phyloP scores from a whole-genome alignment of 495 filamentous ascomycete genomes.

The Apodospora peruviana region DNA sequence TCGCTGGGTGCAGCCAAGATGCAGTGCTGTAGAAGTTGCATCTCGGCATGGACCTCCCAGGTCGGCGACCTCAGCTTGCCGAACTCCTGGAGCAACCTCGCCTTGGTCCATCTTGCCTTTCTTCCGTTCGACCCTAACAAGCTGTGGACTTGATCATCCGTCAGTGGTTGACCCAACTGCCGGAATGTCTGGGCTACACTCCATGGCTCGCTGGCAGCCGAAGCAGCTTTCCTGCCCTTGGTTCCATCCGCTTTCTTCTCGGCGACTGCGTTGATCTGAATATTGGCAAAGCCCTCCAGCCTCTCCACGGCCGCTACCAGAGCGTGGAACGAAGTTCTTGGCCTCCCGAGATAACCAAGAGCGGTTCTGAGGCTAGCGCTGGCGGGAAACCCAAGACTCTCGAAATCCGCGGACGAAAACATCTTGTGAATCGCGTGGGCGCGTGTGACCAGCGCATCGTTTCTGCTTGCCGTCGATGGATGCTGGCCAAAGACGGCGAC shows the following conservation, averaged over 20 bases:
- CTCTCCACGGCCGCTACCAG: background rate
- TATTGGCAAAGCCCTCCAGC: background rate
- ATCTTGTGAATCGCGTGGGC: too few relatives aligned
- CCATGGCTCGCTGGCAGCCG: background rate
- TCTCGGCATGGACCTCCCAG: slow-evolving; percentile 4
- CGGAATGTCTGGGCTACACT: background rate
- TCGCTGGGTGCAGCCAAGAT: background rate
- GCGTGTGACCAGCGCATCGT: too few relatives aligned
- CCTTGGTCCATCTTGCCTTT: slow-evolving; percentile 1
- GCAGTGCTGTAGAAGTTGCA: background rate
- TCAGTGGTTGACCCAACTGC: background rate
- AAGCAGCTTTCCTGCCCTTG: background rate
- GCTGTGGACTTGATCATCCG: background rate
- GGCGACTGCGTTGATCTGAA: background rate
- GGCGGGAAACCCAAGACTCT: too few relatives aligned
- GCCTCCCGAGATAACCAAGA: too few relatives aligned
- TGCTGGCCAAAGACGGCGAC: too few relatives aligned
- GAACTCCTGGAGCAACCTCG: background rate
- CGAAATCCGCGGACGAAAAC: too few relatives aligned
- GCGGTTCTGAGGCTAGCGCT: too few relatives aligned
- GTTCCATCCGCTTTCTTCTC: background rate
- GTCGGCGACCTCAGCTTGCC: slow-evolving; percentile 3
- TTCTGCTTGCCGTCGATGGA: too few relatives aligned
- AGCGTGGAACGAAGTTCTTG: background rate
- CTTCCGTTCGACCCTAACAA: background rate